Base-by-base conservation (phyloP, 2,329 filamentous ascomycete genomes). In the Fusarium sp. region DNA sequence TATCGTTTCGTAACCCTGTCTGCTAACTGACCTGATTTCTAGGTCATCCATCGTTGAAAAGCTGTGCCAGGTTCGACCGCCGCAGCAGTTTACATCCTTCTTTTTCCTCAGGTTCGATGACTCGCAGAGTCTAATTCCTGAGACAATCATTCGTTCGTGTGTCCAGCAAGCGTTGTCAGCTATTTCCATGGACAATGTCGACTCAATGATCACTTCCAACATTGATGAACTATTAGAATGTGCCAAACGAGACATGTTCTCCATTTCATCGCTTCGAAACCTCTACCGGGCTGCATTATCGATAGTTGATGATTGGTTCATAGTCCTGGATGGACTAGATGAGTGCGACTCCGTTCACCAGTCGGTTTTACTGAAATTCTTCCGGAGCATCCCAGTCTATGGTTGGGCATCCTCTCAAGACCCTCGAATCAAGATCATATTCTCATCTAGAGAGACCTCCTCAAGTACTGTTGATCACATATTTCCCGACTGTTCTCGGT, bases 61-160 rank as follows among this genome's bases (percentile, higher is more conserved):
- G 1, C 28, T 58, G 4, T 53, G 36, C 4, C 46, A 36, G 2
- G 9, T 20, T 1, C 11, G 22, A 6, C 20, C 38, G n/a, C 54
- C 54, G 1, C 2, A 31, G 0, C 54, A 34, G 2, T 58, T 58
- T 6, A n/a, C 34, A 6, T 58, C 54, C 1, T 58, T 58, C 28
- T 52, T 52, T 15, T 43, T 58, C 36, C 4, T 3, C 1, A 36
- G 28, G 0, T 53, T 53, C 1, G 28, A 58, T 8, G 28, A 53
- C 2, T 6, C 20, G 1, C 5, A 7, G 0, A 58, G 38, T 28
- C 31, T 58, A 0, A 2, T 3, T 1, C 17, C 38, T 0, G 28
- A 58, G 1, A 45, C 24, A 18, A 5, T 45, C 1, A 5, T 55
- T 6, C 31, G 49, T 0, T 55, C 55, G 0, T 58, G 49, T 5